Evolutionary conservation across 2,329 filamentous ascomycete species (phyloP).

Genomic region (Aspergillus pseudoglaucus): DNA sequence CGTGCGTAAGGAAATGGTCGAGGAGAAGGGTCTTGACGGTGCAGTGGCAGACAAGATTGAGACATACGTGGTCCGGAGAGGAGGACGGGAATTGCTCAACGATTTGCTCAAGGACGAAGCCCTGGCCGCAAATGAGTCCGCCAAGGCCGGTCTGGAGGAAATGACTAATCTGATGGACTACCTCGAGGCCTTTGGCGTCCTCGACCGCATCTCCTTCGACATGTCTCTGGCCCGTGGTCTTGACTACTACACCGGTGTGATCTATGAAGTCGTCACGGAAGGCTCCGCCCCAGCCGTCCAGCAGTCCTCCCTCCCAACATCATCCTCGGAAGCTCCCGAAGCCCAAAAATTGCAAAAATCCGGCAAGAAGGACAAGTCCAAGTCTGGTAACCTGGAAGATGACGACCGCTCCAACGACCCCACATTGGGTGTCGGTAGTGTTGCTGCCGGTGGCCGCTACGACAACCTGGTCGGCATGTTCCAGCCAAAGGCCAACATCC

Average conservation of each 20-base stretch:
- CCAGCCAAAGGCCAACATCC: slow-evolving; percentile 73
- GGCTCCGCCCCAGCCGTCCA: slow-evolving; percentile 57
- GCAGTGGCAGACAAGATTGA: slow-evolving; percentile 82
- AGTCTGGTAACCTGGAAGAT: slow-evolving; percentile 49
- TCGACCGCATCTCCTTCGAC: slow-evolving; percentile 77
- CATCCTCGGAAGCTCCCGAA: slow-evolving; percentile 30
- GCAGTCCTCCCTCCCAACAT: neutral
- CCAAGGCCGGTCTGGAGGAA: slow-evolving; percentile 73
- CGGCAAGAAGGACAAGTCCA: slow-evolving; percentile 42
- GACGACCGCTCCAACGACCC: slow-evolving; percentile 71
- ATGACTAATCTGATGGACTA: slow-evolving; percentile 77
- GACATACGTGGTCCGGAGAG: slow-evolving; percentile 72
- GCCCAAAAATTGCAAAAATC: slow-evolving; percentile 27
- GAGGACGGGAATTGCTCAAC: slow-evolving; percentile 66
- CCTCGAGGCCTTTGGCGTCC: slow-evolving; percentile 67
- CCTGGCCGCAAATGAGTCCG: slow-evolving; percentile 63
- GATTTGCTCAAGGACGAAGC: slow-evolving; percentile 61
- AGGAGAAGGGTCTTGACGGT: slow-evolving; percentile 74
- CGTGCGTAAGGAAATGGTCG: slow-evolving; percentile 86
- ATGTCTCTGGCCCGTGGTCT: slow-evolving; percentile 82
- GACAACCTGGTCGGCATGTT: slow-evolving; percentile 95
- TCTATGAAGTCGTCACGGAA: slow-evolving; percentile 83
- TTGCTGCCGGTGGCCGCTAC: slow-evolving; percentile 85
- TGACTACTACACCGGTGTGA: slow-evolving; percentile 88
- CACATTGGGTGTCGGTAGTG: slow-evolving; percentile 75